Percentiles rank a stretch among this genome's conserved stretches.
phyloP scores from a whole-genome alignment of 139 green algal species.

The Ettlia oleoabundans region DNA sequence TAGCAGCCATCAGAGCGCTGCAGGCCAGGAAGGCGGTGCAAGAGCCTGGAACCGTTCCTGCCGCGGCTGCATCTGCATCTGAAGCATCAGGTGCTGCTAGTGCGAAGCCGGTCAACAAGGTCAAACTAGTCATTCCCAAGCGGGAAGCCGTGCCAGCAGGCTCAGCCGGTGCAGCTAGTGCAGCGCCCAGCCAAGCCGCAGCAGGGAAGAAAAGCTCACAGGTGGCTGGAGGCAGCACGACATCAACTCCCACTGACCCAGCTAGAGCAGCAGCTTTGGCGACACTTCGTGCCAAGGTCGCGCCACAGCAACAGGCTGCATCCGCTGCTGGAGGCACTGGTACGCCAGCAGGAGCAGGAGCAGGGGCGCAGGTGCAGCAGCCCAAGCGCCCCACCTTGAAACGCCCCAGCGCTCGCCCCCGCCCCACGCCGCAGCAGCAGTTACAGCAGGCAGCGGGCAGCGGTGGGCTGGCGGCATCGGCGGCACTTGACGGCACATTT shows the following conservation, averaged over 20 bases:
- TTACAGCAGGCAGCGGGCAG: background rate
- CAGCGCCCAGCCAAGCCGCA: background rate
- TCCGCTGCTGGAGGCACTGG: background rate
- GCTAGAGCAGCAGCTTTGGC: background rate
- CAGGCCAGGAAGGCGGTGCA: conserved; percentile 23
- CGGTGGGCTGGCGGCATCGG: background rate
- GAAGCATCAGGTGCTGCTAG: background rate
- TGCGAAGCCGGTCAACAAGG: background rate
- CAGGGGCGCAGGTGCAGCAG: background rate
- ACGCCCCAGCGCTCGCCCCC: conserved; percentile 8
- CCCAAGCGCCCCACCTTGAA: conserved; percentile 14
- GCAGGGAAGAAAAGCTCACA: background rate
- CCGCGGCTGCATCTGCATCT: background rate
- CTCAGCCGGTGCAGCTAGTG: background rate
- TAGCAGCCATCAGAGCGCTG: conserved; percentile 16
- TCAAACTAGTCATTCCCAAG: conserved; percentile 50
- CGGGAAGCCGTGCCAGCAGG: background rate
- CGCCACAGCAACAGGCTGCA: background rate
- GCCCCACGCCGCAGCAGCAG: conserved; percentile 18
- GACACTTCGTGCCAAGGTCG: conserved; percentile 1
- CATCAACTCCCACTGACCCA: background rate
- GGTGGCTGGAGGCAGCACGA: background rate
- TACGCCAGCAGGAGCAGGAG: background rate
- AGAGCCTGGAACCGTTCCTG: background rate
- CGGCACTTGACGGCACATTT: conserved; percentile 13